Percentiles rank a stretch among this genome's conserved stretches.
Conservation (phyloP, 495 filamentous ascomycete genomes). For the Tricharina praecox region DNA sequence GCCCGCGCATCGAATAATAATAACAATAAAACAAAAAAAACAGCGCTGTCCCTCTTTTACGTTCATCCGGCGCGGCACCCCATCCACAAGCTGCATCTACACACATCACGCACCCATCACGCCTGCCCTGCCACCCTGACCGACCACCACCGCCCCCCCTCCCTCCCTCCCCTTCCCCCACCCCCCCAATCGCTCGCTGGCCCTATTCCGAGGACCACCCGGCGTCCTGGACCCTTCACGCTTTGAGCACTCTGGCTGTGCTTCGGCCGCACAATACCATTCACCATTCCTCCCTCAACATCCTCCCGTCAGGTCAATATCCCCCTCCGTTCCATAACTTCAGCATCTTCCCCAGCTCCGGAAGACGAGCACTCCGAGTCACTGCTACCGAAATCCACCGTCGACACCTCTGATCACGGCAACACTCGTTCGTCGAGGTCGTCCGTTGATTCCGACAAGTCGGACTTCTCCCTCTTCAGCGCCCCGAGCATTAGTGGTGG, state of each 20-base stretch:
- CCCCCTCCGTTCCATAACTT: conserved; percentile 41
- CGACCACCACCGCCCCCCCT: not conserved
- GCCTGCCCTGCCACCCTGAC: too few relatives aligned
- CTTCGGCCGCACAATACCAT: conserved; percentile 39
- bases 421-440: conserved; percentile 28
- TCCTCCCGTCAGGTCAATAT: conserved; percentile 44
- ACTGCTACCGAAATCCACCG: conserved; percentile 14
- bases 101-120: not conserved
- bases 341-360: conserved; percentile 30
- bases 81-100: not conserved
- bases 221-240: conserved; percentile 16
- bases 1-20: too few relatives aligned
- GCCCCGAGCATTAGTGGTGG: conserved; percentile 93
- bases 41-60: not conserved
- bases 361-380: conserved; percentile 25
- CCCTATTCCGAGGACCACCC: conserved; percentile 3
- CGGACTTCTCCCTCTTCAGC: conserved; percentile 61
- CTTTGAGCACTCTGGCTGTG: conserved; percentile 28
- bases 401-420: conserved; percentile 26
- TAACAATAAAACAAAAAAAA: too few relatives aligned
- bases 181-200: not conserved
- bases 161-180: not conserved
- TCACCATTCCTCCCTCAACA: conserved; percentile 40
- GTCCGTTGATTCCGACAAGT: conserved; percentile 41
- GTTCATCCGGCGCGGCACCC: not conserved